Conservation (phyloP, 176 grass and related monocot genomes). For the Eremochloa ophiuroides region DNA sequence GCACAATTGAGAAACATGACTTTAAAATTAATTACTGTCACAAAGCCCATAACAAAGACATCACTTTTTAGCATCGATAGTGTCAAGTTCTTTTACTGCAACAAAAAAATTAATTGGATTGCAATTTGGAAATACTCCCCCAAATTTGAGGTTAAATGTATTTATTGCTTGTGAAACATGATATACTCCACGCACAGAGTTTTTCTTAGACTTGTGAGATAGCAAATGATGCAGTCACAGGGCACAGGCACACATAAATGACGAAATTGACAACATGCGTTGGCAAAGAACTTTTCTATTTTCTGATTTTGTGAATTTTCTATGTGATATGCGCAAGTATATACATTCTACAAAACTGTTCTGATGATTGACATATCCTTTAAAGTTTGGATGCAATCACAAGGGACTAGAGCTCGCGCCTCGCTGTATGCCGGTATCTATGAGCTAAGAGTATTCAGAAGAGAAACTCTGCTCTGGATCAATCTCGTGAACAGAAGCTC, state of each 20-base stretch:
- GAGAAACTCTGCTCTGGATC: conserved; percentile 48
- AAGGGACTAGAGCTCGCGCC: background rate
- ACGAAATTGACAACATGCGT: background rate
- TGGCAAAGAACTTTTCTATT: background rate
- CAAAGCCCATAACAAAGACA: background rate
- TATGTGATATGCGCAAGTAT: background rate
- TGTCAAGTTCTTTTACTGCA: background rate
- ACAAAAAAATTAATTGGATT: background rate
- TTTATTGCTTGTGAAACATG: background rate
- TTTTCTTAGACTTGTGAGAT: background rate
- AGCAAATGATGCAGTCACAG: background rate
- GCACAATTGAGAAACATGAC: background rate
- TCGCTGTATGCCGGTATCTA: too few relatives aligned
- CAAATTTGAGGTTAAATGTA: background rate
- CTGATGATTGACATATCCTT: conserved; percentile 17
- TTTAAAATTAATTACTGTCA: background rate
- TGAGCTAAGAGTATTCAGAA: conserved; percentile 42
- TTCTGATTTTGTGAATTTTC: conserved; percentile 2
- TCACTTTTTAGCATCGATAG: background rate
- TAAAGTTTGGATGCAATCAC: conserved; percentile 37
- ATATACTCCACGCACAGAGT: background rate
- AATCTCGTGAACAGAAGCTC: conserved; percentile 36
- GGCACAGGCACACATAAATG: background rate
- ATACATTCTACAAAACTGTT: conserved; percentile 18
- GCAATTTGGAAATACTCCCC: background rate